phyloP scores from a whole-genome alignment of 306 rosid species.

The Echinosophora koreensis region DNA sequence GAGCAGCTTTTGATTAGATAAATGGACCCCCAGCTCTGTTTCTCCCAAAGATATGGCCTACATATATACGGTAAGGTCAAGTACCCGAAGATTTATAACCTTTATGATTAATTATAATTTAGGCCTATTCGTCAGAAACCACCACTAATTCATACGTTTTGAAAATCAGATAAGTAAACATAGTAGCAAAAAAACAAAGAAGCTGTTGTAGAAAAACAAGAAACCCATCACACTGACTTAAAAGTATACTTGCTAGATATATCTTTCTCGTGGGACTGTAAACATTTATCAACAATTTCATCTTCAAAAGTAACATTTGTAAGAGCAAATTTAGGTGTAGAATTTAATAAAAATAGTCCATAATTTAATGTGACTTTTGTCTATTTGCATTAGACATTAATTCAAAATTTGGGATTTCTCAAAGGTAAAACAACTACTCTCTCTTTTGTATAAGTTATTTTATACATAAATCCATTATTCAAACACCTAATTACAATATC shows the following conservation, averaged over 20 bases:
- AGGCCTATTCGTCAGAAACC: constrained; percentile 7
- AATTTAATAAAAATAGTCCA: no score
- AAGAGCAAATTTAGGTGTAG: no score
- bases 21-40: constrained; percentile 9
- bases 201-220: background rate
- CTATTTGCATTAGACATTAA: no score
- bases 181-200: background rate
- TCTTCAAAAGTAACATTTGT: no score
- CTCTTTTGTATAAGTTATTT: background rate
- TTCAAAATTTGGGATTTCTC: constrained; percentile 23
- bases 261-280: background rate
- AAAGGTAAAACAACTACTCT: background rate
- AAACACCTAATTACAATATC: no score
- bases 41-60: constrained; percentile 10
- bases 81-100: constrained; percentile 2
- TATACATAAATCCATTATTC: background rate
- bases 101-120: background rate
- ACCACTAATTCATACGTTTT: background rate
- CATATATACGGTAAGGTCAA: constrained; percentile 23
- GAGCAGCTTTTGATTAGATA: constrained; percentile 37
- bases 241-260: background rate
- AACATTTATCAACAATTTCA: no score
- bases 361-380: no score
- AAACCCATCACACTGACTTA: background rate
- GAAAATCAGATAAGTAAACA: background rate